Base-by-base conservation (phyloP, 2,329 filamentous ascomycete genomes). In the Hypoxylon sp. region DNA sequence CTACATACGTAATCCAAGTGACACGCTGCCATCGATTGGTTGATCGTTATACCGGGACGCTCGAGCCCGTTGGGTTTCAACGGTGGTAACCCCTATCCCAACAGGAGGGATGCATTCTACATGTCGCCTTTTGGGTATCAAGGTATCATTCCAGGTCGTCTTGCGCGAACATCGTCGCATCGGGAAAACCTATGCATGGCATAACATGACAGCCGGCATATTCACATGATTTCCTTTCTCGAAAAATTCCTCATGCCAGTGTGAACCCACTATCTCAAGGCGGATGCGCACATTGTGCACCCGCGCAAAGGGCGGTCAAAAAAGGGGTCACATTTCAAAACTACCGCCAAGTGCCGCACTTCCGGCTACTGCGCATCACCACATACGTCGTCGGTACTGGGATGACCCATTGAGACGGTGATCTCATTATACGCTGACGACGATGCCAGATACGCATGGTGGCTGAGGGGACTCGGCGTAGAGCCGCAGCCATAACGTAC, bases 321-420 rank as follows among this genome's bases (percentile, higher is more conserved):
- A 10, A 41, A 41, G 37, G 37, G 37, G 17, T 3, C 17, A n/a
- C 3, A 4, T n/a, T n/a, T 37, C 24, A 5, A 34, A n/a, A 41
- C 34, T 4, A 6, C 60, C 47, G 64, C 59, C 60, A 67, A 53
- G 53, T 19, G 24, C 32, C 39, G 37, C n/a, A 41, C n/a, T 13
- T 20, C 47, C 32, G 37, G 17, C 13, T 54, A 28, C 59, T 57
- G 57, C 64, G 54, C 41, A 64, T 67, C 60, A 32, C 54, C 54
- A 61, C 56, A 51, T 48, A 43, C 57, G 32, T 39, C 53, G 63
- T 60, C 63, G 63, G 26, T 26, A 19, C 13, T 39, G 37, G 32
- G 41, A 22, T 53, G 48, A 53, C 53, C 15, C 49, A 32, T 30
- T 28, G 15, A 17, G 6, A 51, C 56, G 39, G 24, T 48, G 44